Conservation (phyloP, 768 basidiomycete species). For the Russula dissimulans region DNA sequence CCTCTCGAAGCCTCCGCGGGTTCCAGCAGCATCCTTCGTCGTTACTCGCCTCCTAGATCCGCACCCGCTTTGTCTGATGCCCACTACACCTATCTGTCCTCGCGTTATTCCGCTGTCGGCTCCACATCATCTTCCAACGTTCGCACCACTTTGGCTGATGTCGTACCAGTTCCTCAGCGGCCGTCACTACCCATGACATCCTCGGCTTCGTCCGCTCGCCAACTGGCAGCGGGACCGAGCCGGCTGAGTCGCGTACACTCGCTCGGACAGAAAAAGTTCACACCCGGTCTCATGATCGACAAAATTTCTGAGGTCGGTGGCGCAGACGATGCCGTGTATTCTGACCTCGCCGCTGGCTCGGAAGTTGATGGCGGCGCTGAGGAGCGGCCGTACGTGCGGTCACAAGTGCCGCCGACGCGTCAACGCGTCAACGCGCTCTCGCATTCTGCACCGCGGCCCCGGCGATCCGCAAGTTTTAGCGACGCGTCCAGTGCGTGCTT, state of each 20-base stretch:
- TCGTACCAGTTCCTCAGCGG: conserved; percentile 19
- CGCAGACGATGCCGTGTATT: conserved; percentile 32
- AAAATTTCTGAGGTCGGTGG: conserved; percentile 40
- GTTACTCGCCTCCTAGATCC: conserved; percentile 16
- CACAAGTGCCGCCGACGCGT: conserved; percentile 20
- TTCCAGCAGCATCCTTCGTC: conserved; percentile 6
- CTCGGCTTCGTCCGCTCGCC: conserved; percentile 5
- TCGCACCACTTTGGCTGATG: conserved; percentile 17
- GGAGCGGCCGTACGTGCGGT: neutral
- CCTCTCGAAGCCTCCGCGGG: neutral
- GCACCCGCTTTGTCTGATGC: conserved; percentile 3
- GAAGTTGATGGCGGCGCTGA: conserved; percentile 36
- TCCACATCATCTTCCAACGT: conserved; percentile 7
- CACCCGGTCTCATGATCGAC: conserved; percentile 31
- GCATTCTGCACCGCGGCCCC: conserved; percentile 44
- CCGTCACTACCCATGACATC: conserved; percentile 14
- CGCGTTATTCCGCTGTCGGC: conserved; percentile 3
- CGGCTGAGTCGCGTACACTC: conserved; percentile 20
- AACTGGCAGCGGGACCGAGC: conserved; percentile 13
- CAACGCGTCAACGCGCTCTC: conserved; percentile 25
- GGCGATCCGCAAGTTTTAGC: conserved; percentile 72
- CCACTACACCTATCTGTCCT: conserved; percentile 1
- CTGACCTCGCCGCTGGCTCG: conserved; percentile 25
- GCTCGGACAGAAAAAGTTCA: conserved; percentile 14
- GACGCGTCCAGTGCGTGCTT: conserved; percentile 41